Conservation (phyloP, 352 stramenopile species). For the Pythium vanterpoolii region DNA sequence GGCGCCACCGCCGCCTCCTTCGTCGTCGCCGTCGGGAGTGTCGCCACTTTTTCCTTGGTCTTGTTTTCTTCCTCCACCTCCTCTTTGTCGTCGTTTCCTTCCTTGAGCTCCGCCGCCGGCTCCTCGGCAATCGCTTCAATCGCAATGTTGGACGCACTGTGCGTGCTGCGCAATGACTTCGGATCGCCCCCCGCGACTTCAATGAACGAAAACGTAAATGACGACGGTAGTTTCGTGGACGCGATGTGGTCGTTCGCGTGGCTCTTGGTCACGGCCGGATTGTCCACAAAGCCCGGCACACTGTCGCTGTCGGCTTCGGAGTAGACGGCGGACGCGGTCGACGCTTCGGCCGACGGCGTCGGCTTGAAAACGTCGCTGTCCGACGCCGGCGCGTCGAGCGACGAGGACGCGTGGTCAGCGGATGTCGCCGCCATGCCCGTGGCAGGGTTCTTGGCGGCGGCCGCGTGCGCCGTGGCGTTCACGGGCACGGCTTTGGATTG, state of each 20-base stretch:
- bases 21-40: neutral
- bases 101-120: neutral
- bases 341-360: neutral
- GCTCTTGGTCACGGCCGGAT: conserved; percentile 18
- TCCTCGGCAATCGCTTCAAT: conserved; percentile 23
- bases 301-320: conserved; percentile 45
- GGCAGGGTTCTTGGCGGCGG: neutral
- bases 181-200: conserved; percentile 34
- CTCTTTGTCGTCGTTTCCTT: neutral
- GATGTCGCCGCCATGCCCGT: neutral
- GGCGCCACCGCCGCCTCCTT: neutral
- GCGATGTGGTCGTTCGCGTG: conserved; percentile 8
- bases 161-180: conserved; percentile 2
- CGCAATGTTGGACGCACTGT: conserved; percentile 6
- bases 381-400: neutral
- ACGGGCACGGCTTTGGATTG: conserved; percentile 47
- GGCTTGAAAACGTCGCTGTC: conserved; percentile 1
- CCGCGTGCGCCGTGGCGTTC: neutral
- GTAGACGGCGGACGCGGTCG: neutral
- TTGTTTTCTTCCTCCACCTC: neutral
- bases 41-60: neutral
- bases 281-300: conserved; percentile 46
- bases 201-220: conserved; percentile 76
- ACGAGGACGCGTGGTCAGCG: no score
- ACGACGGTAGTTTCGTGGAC: conserved; percentile 26